Evolutionary conservation across 2,329 filamentous ascomycete genomes (phyloP).

Genomic region (Ustilaginoidea virens): DNA sequence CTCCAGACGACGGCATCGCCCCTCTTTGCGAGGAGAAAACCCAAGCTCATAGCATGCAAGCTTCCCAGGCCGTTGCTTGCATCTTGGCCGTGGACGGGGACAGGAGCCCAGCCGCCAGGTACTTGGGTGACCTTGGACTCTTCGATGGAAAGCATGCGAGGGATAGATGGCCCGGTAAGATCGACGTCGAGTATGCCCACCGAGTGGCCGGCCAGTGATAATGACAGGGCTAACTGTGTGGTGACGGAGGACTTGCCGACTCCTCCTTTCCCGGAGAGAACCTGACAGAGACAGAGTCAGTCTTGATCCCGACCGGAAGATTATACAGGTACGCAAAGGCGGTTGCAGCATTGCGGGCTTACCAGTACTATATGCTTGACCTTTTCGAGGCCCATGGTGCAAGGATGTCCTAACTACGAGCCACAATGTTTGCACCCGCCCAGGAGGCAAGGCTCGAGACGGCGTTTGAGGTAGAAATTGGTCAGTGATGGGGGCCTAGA

Average conservation of each 20-base stretch:
- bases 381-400: slow-evolving; percentile 27
- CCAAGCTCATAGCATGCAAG: slow-evolving; percentile 78
- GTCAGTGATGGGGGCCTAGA: no score
- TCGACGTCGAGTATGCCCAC: slow-evolving; percentile 95
- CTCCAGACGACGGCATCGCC: slow-evolving; percentile 94
- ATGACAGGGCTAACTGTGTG: slow-evolving; percentile 81
- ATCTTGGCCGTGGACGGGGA: slow-evolving; percentile 58
- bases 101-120: slow-evolving; percentile 82
- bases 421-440: background rate
- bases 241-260: slow-evolving; percentile 98
- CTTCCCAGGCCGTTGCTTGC: slow-evolving; percentile 38
- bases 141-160: slow-evolving; percentile 85
- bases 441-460: background rate
- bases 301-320: no score
- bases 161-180: slow-evolving; percentile 90
- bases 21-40: slow-evolving; percentile 69
- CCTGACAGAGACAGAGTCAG: no score
- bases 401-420: background rate
- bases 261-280: slow-evolving; percentile 92
- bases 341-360: slow-evolving; percentile 6
- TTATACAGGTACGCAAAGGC: no score
- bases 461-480: no score
- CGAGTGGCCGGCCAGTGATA: slow-evolving; percentile 70
- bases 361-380: slow-evolving; percentile 69
- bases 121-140: slow-evolving; percentile 80